A percentile compares a stretch with the other conserved stretches of the same genome.
These are phyloP conservation scores for Cercophora newfieldiana DNA, from an alignment of 495 filamentous ascomycete species.

Conservation along the genomic window DNA sequence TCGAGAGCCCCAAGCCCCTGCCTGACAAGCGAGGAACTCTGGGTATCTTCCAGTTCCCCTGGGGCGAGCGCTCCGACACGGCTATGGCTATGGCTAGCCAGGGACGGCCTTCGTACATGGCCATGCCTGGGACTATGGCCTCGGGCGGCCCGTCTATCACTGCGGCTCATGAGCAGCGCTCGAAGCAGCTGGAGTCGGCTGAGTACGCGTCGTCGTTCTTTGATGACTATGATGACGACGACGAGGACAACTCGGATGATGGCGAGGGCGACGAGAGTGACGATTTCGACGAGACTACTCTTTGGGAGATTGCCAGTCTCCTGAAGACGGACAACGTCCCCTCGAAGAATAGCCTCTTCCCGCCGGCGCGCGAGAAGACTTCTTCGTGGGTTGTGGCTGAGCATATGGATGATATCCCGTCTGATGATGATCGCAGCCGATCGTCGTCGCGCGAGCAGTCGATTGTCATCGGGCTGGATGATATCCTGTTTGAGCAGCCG, in stretches of 20 bases:
- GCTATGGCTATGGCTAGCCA: slow-evolving; percentile 39
- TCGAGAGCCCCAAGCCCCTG: slow-evolving; percentile 55
- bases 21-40: slow-evolving; percentile 52
- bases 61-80: slow-evolving; percentile 57
- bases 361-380: slow-evolving; percentile 10
- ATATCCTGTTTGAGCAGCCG: slow-evolving; percentile 27
- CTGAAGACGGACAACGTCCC: slow-evolving; percentile 48
- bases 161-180: slow-evolving; percentile 34
- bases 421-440: slow-evolving; percentile 35
- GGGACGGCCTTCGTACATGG: slow-evolving; percentile 33
- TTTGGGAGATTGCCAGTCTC: slow-evolving; percentile 59
- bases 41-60: slow-evolving; percentile 59
- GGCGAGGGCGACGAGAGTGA: slow-evolving; percentile 45
- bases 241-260: slow-evolving; percentile 33
- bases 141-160: slow-evolving; percentile 33
- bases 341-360: slow-evolving; percentile 47
- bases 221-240: slow-evolving; percentile 50
- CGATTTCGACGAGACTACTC: slow-evolving; percentile 56
- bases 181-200: slow-evolving; percentile 36
- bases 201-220: slow-evolving; percentile 51
- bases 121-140: slow-evolving; percentile 53
- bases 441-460: slow-evolving; percentile 26
- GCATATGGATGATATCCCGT: slow-evolving; percentile 32
- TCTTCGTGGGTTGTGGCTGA: slow-evolving; percentile 27
- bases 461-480: slow-evolving; percentile 35